Conservation (phyloP, 441 rosid genomes). For the Adansonia grandidieri region DNA sequence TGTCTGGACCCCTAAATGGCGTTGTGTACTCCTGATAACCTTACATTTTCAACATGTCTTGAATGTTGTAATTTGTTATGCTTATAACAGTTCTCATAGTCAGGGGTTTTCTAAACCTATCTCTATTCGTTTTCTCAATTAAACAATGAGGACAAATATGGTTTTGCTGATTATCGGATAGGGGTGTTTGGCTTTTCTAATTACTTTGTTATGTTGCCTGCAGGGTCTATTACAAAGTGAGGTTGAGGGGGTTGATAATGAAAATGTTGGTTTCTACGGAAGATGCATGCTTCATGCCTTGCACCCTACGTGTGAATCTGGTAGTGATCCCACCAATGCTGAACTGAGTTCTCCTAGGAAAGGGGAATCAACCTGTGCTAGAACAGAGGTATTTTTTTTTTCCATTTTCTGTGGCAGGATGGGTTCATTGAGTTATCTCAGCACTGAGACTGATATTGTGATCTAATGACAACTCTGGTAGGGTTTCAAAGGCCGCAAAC, state of each 20-base stretch:
- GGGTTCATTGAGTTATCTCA: conserved; percentile 7
- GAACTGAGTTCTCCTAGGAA: conserved; percentile 30
- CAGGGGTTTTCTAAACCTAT: background rate
- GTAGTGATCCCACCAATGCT: conserved; percentile 24
- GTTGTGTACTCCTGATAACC: background rate
- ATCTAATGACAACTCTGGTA: conserved; percentile 24
- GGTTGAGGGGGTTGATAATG: conserved; percentile 50
- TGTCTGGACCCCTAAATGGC: background rate
- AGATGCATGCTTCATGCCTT: conserved; percentile 49
- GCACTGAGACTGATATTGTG: background rate
- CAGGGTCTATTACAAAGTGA: conserved; percentile 63
- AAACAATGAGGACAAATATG: background rate
- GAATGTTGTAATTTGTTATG: background rate
- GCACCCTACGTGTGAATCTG: conserved; percentile 27
- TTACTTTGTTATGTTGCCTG: conserved; percentile 17
- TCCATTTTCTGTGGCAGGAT: conserved; percentile 6
- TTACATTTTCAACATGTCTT: background rate
- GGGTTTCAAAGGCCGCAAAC: conserved; percentile 62
- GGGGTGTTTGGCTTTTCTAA: conserved; percentile 6
- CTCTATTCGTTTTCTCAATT: conserved; percentile 3
- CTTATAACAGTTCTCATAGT: background rate
- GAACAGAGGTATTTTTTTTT: conserved; percentile 53
- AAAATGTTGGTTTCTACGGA: conserved; percentile 56
- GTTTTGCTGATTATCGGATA: background rate
- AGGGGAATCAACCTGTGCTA: conserved; percentile 48